A percentile compares a stretch with the other conserved stretches of the same genome.
Evolutionary conservation across 164 flowering plant genomes (phyloP).

Genomic region (Chimonanthus salicifolius): DNA sequence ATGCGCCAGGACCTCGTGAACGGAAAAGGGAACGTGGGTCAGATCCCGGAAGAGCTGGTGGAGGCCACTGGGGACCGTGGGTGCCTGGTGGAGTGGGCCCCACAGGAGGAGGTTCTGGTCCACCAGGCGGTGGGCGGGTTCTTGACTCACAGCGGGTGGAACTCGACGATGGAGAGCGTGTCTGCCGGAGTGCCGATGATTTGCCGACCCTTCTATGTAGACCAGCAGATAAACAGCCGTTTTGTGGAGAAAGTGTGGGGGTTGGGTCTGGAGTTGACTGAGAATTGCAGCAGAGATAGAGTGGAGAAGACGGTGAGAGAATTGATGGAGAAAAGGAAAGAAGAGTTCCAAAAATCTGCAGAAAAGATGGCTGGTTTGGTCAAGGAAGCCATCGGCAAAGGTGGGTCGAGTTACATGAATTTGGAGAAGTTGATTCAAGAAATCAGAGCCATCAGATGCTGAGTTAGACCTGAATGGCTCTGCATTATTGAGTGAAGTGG

Average conservation of each 20-base stretch:
- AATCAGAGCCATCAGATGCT: conserved; percentile 14
- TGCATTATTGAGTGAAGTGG: too few species aligned
- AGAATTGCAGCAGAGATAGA: conserved; percentile 16
- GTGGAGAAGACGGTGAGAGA: conserved; percentile 30
- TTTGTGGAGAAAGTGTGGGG: conserved; percentile 21
- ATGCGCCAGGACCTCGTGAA: conserved; percentile 24
- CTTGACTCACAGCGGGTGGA: conserved; percentile 31
- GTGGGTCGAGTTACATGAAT: conserved; percentile 24
- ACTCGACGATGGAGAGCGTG: conserved; percentile 25
- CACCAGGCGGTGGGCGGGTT: conserved; percentile 32
- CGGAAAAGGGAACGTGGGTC: conserved; percentile 4
- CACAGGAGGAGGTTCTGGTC: conserved; percentile 24
- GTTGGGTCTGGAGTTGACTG: conserved; percentile 31
- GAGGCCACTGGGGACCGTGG: conserved; percentile 26
- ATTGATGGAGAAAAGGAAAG: conserved; percentile 24
- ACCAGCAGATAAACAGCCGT: conserved; percentile 26
- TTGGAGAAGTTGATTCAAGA: conserved; percentile 21
- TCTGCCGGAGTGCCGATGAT: conserved; percentile 25
- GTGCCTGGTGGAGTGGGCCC: conserved; percentile 25
- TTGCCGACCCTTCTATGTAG: conserved; percentile 24
- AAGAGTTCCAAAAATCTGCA: conserved; percentile 11
- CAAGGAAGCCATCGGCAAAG: conserved; percentile 10
- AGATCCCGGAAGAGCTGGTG: conserved; percentile 15
- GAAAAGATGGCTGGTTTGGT: conserved; percentile 14
- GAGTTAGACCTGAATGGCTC: neutral